Conservation (phyloP, 768 basidiomycete species). For the Gloeostereum incarnatum region DNA sequence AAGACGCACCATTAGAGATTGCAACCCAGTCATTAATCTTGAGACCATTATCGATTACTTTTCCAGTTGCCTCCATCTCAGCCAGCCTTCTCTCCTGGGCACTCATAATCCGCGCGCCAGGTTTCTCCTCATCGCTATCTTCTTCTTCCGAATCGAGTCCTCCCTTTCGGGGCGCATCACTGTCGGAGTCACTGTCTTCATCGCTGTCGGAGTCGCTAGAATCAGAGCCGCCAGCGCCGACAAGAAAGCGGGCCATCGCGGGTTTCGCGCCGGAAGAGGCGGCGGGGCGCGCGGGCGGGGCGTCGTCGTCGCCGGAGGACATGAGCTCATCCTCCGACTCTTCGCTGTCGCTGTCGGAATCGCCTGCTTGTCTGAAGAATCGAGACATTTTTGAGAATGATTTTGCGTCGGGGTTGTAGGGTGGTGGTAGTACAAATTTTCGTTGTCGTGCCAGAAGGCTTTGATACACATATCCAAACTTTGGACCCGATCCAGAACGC, state of each 20-base stretch:
- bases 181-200: constrained; percentile 28
- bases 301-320: constrained; percentile 63
- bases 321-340: constrained; percentile 76
- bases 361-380: constrained; percentile 81
- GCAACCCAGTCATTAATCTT: constrained; percentile 97
- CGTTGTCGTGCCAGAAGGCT: neutral
- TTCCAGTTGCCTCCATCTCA: constrained; percentile 92
- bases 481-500: no score
- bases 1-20: constrained; percentile 70
- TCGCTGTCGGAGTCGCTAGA: constrained; percentile 51
- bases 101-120: constrained; percentile 70
- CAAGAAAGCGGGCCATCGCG: constrained; percentile 75
- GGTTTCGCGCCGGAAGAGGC: constrained; percentile 38
- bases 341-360: constrained; percentile 69
- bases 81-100: constrained; percentile 88
- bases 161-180: constrained; percentile 25
- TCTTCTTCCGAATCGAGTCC: constrained; percentile 41
- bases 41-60: constrained; percentile 86
- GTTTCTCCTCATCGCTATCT: constrained; percentile 60
- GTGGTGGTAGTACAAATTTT: neutral
- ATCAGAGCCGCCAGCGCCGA: constrained; percentile 50
- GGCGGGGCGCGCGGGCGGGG: constrained; percentile 32
- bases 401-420: no score
- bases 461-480: neutral
- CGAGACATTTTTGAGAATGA: constrained; percentile 59